Conservation (phyloP, 371 early-diverging fungal species). For the Mucor piriformis region DNA sequence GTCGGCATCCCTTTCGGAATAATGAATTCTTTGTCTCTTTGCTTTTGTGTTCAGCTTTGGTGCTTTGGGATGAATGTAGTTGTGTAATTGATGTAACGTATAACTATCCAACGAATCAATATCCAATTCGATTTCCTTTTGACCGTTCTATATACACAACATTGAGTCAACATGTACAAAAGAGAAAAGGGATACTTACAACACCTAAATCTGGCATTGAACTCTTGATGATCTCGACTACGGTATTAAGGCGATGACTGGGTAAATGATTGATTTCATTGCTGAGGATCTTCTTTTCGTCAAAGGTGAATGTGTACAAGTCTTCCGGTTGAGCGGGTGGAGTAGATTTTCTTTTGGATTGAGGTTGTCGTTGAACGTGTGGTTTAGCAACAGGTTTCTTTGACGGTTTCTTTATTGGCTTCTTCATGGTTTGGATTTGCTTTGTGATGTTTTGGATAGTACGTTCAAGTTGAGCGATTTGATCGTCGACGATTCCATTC, state of each 20-base stretch:
- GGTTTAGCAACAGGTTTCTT: slow-evolving; percentile 25
- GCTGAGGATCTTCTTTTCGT: slow-evolving; percentile 61
- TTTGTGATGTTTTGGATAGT: slow-evolving; percentile 63
- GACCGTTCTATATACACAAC: slow-evolving; percentile 54
- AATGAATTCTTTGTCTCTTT: slow-evolving; percentile 42
- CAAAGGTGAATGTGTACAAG: slow-evolving; percentile 70
- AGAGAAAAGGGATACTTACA: slow-evolving; percentile 34
- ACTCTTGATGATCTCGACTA: slow-evolving; percentile 83
- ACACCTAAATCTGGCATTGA: slow-evolving; percentile 79
- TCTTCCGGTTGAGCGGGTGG: neutral
- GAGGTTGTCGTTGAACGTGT: slow-evolving; percentile 17
- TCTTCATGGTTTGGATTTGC: slow-evolving; percentile 67
- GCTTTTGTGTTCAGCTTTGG: neutral
- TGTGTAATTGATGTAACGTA: slow-evolving; percentile 82
- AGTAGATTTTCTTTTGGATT: slow-evolving; percentile 10
- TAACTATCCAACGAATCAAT: slow-evolving; percentile 83
- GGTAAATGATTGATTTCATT: slow-evolving; percentile 78
- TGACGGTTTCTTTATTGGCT: slow-evolving; percentile 40
- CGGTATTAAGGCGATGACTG: slow-evolving; percentile 73
- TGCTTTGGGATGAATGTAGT: slow-evolving; percentile 59
- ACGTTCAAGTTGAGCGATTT: slow-evolving; percentile 65
- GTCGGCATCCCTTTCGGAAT: slow-evolving; percentile 54
- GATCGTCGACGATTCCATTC: slow-evolving; percentile 30
- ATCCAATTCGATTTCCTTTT: slow-evolving; percentile 93
- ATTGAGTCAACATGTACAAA: no score